These are phyloP conservation scores for Pelargonium fulgidum DNA, from an alignment of 441 rosid genomes.

Conservation along the genomic window DNA sequence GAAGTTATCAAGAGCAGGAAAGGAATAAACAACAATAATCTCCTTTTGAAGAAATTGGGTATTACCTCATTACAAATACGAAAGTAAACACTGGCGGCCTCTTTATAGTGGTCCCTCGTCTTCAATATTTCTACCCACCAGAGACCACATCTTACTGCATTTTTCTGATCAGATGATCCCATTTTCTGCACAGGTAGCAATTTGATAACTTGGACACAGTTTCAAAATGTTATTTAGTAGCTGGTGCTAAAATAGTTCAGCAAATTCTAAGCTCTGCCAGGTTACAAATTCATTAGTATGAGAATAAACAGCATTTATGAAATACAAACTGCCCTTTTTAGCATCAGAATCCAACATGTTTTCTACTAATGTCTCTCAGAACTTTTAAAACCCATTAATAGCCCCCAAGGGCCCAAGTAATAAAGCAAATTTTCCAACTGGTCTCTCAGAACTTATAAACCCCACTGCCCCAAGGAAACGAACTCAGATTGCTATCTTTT, in stretches of 20 bases:
- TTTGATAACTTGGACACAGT: constrained; percentile 6
- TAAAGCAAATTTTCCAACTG: too few species aligned
- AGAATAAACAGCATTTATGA: neutral
- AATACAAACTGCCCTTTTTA: neutral
- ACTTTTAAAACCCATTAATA: neutral
- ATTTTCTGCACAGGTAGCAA: constrained; percentile 48
- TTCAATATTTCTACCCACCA: constrained; percentile 99
- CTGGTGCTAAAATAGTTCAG: neutral
- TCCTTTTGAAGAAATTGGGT: constrained; percentile 18
- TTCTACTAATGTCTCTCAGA: neutral
- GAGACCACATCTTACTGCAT: constrained; percentile 92
- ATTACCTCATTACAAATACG: constrained; percentile 92
- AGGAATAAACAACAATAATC: constrained; percentile 8
- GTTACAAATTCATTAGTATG: neutral
- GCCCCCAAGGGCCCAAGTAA: neutral
- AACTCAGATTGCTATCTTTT: neutral
- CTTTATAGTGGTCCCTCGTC: constrained; percentile 77
- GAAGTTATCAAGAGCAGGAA: constrained; percentile 23
- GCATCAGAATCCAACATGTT: neutral
- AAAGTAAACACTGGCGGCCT: constrained; percentile 91
- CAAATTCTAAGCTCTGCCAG: neutral
- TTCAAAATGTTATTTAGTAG: neutral
- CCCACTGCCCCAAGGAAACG: neutral
- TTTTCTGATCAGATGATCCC: constrained; percentile 72
- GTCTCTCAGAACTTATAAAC: neutral